Conservation (phyloP, 2,329 filamentous ascomycete species). For the Fusarium secorum region DNA sequence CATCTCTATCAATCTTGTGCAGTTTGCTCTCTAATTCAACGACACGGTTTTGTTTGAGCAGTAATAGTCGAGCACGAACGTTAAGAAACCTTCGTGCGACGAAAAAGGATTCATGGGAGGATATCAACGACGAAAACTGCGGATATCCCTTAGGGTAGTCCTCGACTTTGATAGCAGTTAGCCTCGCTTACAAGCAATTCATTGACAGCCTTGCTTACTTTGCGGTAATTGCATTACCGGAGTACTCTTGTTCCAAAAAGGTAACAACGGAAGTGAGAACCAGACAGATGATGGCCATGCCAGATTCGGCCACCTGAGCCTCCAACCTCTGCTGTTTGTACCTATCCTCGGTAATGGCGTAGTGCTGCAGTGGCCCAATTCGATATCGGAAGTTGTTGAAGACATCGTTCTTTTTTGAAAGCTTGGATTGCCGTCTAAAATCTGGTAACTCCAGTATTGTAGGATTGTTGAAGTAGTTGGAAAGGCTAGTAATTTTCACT, state of each 20-base stretch:
- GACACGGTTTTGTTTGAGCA: background rate
- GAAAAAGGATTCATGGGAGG: background rate
- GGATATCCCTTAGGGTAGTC: background rate
- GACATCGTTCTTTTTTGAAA: background rate
- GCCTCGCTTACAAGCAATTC: background rate
- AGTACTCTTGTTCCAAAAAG: background rate
- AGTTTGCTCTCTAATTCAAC: background rate
- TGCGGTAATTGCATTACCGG: background rate
- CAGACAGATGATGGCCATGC: background rate
- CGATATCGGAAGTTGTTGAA: background rate
- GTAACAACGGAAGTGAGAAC: background rate
- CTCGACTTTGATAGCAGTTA: background rate
- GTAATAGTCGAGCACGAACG: background rate
- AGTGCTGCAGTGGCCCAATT: background rate
- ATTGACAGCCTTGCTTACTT: background rate
- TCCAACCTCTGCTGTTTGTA: background rate
- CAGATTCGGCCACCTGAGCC: background rate
- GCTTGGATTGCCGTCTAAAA: fast-evolving
- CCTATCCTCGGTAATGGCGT: background rate
- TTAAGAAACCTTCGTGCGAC: fast-evolving
- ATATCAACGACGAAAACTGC: background rate
- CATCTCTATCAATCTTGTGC: background rate
- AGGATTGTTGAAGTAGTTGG: fast-evolving
- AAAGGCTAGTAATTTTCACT: too few species aligned
- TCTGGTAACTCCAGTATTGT: fast-evolving